phyloP scores from a whole-genome alignment of 345 rosid species.

The Populus pruinosa region DNA sequence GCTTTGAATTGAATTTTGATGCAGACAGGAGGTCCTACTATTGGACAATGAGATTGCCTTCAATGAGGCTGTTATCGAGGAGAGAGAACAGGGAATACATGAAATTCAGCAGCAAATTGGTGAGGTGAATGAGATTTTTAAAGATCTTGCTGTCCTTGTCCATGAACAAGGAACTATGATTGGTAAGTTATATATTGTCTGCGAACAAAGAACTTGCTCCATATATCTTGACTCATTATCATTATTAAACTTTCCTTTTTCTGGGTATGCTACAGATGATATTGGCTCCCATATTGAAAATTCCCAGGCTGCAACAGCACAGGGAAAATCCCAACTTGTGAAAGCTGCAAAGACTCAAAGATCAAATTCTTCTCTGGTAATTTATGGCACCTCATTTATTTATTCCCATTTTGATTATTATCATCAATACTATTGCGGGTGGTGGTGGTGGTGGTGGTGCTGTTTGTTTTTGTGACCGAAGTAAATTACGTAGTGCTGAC shows the following conservation, averaged over 20 bases:
- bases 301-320: conserved; percentile 70
- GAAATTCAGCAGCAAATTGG: conserved; percentile 95
- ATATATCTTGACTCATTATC: neutral
- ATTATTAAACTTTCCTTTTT: neutral
- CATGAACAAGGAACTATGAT: conserved; percentile 95
- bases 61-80: conserved; percentile 88
- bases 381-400: neutral
- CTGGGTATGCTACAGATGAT: conserved; percentile 58
- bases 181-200: conserved; percentile 39
- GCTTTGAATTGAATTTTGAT: conserved; percentile 14
- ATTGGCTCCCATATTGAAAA: conserved; percentile 67
- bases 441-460: neutral
- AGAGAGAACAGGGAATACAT: conserved; percentile 91
- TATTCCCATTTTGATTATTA: neutral
- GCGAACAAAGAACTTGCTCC: neutral
- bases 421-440: neutral
- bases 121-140: conserved; percentile 89
- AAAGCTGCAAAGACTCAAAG: conserved; percentile 81
- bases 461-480: neutral
- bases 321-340: conserved; percentile 68
- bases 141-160: conserved; percentile 88
- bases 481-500: neutral
- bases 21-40: conserved; percentile 77
- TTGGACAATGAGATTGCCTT: conserved; percentile 89
- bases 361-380: conserved; percentile 93